Percentiles rank a stretch among this genome's conserved stretches.
phyloP scores from a whole-genome alignment of 2,329 filamentous ascomycete genomes.

The Scytalidium sp. region DNA sequence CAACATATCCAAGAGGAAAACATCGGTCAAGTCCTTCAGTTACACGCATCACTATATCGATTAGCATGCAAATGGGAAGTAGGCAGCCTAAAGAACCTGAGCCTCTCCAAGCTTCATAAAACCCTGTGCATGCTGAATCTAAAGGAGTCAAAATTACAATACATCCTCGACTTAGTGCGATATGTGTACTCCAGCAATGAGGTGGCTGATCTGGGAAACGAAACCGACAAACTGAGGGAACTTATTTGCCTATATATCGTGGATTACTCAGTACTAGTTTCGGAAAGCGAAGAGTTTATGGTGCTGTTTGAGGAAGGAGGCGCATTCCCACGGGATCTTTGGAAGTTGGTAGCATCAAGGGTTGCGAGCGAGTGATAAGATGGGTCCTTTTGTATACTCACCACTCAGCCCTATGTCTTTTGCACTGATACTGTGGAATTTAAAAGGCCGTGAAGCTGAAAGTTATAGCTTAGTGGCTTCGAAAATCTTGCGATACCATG shows the following conservation, averaged over 20 bases:
- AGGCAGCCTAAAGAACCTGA: slow-evolving; percentile 15
- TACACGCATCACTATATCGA: slow-evolving; percentile 15
- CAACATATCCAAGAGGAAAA: slow-evolving; percentile 10
- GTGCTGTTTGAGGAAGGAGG: slow-evolving; percentile 14
- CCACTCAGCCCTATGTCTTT: too few relatives aligned
- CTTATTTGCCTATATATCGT: slow-evolving; percentile 13
- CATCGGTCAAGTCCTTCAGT: slow-evolving; percentile 14
- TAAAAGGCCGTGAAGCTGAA: too few relatives aligned
- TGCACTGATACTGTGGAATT: too few relatives aligned
- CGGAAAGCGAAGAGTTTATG: slow-evolving; percentile 13
- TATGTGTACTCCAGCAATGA: slow-evolving; percentile 13
- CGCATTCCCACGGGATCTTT: slow-evolving; percentile 16
- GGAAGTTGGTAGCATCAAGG: slow-evolving; percentile 14
- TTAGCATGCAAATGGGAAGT: slow-evolving; percentile 16
- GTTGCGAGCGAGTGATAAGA: too few relatives aligned
- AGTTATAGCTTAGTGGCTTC: too few relatives aligned
- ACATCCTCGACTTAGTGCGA: slow-evolving; percentile 12
- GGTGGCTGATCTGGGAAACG: slow-evolving; percentile 14
- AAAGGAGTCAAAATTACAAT: slow-evolving; percentile 12
- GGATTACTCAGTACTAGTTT: slow-evolving; percentile 12
- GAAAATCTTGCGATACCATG: too few relatives aligned
- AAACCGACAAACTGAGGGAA: slow-evolving; percentile 13
- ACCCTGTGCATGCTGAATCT: slow-evolving; percentile 13
- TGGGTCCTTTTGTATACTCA: too few relatives aligned
- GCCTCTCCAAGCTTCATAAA: slow-evolving; percentile 14